Base-by-base conservation (phyloP, 225 moss, liverwort and hornwort genomes). In the Pseudisothecium myosuroides region DNA sequence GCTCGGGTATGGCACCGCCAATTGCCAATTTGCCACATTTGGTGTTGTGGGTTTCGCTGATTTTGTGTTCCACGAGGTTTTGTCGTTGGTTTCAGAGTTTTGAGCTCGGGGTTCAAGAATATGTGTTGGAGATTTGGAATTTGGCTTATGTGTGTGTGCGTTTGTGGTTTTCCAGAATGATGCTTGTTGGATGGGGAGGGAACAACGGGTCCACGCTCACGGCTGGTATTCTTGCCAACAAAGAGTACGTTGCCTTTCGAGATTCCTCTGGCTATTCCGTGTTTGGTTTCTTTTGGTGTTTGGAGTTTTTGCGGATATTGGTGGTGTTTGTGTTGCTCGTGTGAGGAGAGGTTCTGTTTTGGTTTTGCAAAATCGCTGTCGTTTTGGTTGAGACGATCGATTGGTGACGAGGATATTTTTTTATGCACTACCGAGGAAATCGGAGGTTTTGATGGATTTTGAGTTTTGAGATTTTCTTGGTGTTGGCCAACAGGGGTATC, bases 131-230 rank as follows among this genome's bases (percentile, higher is more conserved):
- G 55, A 39, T 66, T 50, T 36, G 55, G 37, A n/a, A 52, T 41
- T 60, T 50, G 88, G 69, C 52, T 91, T 20, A 73, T 7, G 63
- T 88, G 75, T 75, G 61, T 49, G 49, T 32, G 65, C 32, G 43
- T 41, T 39, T 39, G 28, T 55, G 69, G 43, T 34, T 65, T 85
- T 90, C 89, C 94, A 98, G 98, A 91, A 96, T 98, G 85, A 96
- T 98, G 98, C 94, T 98, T 59, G 97, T 98, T 83, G 98, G 98
- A 84, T 98, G 96, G 97, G 98, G 98, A 59, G 98, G 98, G 24
- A 98, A 98, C 93, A 98, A 98, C 50, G 98, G 98, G 83, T 92
- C 96, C 45, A 98, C 98, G n/a, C 95, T 98, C 50, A 97, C 96
- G 28, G 98, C 94, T 72, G 98, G 98, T 84, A 96, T 97, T 27